Percentiles rank a stretch among this genome's conserved stretches.
These are phyloP conservation scores for Ceriops tagal DNA, from an alignment of 345 rosid genomes.

Conservation along the genomic window DNA sequence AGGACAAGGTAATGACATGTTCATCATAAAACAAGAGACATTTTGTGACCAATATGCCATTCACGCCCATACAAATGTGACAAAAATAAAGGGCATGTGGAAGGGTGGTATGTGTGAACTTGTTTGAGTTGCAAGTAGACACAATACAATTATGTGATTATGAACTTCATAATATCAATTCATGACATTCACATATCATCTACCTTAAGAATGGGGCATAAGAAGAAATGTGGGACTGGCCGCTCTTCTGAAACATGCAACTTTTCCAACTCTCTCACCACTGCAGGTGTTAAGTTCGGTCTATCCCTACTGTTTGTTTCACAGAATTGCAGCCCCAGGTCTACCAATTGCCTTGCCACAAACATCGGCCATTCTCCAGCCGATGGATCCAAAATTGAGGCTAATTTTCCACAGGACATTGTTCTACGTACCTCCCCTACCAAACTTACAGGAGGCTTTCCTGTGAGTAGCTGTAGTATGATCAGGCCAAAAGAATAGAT, in stretches of 20 bases:
- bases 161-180: background rate
- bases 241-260: slow-evolving; percentile 52
- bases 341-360: slow-evolving; percentile 43
- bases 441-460: slow-evolving; percentile 52
- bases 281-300: slow-evolving; percentile 55
- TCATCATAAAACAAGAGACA: background rate
- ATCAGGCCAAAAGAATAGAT: slow-evolving; percentile 59
- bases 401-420: slow-evolving; percentile 36
- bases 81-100: background rate
- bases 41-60: background rate
- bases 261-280: slow-evolving; percentile 65
- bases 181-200: background rate
- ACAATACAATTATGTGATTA: background rate
- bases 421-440: slow-evolving; percentile 48
- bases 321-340: slow-evolving; percentile 61
- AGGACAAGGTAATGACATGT: background rate
- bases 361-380: slow-evolving; percentile 66
- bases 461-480: slow-evolving; percentile 62
- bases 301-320: slow-evolving; percentile 43
- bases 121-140: background rate
- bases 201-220: slow-evolving; percentile 75
- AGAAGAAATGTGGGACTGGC: slow-evolving; percentile 58
- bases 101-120: background rate
- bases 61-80: background rate
- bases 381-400: slow-evolving; percentile 51